These are phyloP conservation scores for Xylariaceae sp. DNA, from an alignment of 2,329 filamentous ascomycete species.

Conservation along the genomic window DNA sequence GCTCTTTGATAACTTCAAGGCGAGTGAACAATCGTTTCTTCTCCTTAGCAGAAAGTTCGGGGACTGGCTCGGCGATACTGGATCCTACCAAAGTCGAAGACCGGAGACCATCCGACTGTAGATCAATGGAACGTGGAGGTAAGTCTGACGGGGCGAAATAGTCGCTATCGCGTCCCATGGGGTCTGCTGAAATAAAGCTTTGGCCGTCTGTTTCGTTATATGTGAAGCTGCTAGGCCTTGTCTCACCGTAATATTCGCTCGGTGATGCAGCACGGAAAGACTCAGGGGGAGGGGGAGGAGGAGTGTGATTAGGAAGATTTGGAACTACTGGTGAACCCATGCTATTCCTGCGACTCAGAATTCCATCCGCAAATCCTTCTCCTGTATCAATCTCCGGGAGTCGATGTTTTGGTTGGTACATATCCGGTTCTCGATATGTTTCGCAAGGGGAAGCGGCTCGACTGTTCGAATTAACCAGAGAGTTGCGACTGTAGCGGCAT, in stretches of 20 bases:
- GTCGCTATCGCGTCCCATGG: constrained; percentile 43
- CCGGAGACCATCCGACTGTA: constrained; percentile 41
- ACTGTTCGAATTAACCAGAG: constrained; percentile 29
- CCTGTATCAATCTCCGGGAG: constrained; percentile 49
- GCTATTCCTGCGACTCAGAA: constrained; percentile 35
- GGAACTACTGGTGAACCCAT: constrained; percentile 24
- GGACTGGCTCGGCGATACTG: constrained; percentile 29
- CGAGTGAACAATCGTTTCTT: constrained; percentile 73
- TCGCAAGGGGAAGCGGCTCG: constrained; percentile 33
- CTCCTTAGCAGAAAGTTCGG: constrained; percentile 46
- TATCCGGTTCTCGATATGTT: constrained; percentile 25
- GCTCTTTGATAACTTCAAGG: constrained; percentile 79
- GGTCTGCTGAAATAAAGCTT: constrained; percentile 38
- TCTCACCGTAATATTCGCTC: constrained; percentile 41
- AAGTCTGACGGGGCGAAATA: constrained; percentile 40
- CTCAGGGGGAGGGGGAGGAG: constrained; percentile 43
- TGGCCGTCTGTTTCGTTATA: constrained; percentile 39
- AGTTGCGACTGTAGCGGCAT: constrained; percentile 29
- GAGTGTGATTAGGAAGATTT: constrained; percentile 44
- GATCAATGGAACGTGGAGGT: constrained; percentile 44
- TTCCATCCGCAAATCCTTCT: constrained; percentile 46
- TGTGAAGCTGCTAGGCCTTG: constrained; percentile 39
- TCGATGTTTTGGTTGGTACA: constrained; percentile 32
- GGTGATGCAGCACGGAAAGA: constrained; percentile 31
- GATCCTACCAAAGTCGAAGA: constrained; percentile 33